phyloP scores from a whole-genome alignment of 495 filamentous ascomycete genomes.

The Aspergillus ostianus region DNA sequence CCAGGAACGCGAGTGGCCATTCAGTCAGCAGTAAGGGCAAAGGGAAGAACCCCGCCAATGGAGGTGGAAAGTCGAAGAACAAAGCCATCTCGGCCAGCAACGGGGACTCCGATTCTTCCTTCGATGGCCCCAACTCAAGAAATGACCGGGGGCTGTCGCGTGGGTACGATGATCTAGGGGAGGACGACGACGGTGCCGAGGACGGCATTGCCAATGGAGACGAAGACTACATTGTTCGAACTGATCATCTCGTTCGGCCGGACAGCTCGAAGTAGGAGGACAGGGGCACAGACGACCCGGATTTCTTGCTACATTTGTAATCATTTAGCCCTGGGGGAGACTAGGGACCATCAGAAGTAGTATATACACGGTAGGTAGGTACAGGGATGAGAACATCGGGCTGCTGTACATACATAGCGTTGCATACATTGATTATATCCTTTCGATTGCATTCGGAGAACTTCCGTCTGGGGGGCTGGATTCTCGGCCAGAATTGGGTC shows the following conservation, averaged over 20 bases:
- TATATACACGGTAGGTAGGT: background rate
- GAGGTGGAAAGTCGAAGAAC: slow-evolving; percentile 54
- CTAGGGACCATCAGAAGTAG: background rate
- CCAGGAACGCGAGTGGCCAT: slow-evolving; percentile 30
- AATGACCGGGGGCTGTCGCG: slow-evolving; percentile 9
- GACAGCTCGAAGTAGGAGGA: slow-evolving; percentile 14
- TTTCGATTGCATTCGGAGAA: background rate
- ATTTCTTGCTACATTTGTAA: background rate
- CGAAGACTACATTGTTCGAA: slow-evolving; percentile 50
- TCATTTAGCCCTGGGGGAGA: too few relatives aligned
- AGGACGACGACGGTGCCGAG: slow-evolving; percentile 30
- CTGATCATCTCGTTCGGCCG: slow-evolving; percentile 34
- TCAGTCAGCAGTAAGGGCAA: slow-evolving; percentile 39
- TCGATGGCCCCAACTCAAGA: slow-evolving; percentile 27
- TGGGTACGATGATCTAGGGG: slow-evolving; percentile 27
- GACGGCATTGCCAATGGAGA: slow-evolving; percentile 44
- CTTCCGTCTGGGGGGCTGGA: background rate
- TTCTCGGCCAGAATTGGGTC: too few relatives aligned
- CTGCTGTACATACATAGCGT: slow-evolving; percentile 12
- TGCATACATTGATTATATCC: slow-evolving; percentile 1
- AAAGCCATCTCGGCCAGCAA: slow-evolving; percentile 27
- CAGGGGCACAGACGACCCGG: too few relatives aligned
- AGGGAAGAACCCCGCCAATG: slow-evolving; percentile 27
- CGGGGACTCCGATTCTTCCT: slow-evolving; percentile 39
- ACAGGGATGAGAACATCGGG: background rate